Evolutionary conservation across 306 rosid species (phyloP).

Genomic region (Begonia peltatifolia): DNA sequence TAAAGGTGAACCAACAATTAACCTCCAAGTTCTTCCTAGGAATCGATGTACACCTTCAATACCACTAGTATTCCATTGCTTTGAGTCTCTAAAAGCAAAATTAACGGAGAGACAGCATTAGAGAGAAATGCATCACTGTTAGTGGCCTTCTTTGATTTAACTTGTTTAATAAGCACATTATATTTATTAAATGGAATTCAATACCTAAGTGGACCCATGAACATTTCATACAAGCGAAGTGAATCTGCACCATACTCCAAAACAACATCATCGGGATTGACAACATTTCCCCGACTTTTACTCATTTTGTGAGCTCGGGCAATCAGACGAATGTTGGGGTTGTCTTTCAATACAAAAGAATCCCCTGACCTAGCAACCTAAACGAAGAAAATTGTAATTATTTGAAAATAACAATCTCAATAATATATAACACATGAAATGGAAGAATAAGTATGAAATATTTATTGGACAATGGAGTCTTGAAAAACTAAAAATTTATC

Average conservation of each 20-base stretch:
- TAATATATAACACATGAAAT: no score
- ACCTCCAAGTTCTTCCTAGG: constrained; percentile 90
- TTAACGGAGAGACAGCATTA: constrained; percentile 4
- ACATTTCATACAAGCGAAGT: constrained; percentile 96
- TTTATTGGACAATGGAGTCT: no score
- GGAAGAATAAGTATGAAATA: no score
- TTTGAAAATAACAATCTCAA: constrained; percentile 4
- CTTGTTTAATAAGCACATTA: neutral
- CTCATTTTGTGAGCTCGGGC: constrained; percentile 94
- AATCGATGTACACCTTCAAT: constrained; percentile 93
- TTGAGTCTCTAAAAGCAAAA: constrained; percentile 52
- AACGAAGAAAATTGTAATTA: constrained; percentile 8
- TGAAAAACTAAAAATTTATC: no score
- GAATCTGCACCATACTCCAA: constrained; percentile 96
- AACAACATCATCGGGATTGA: constrained; percentile 86
- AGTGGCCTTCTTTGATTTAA: neutral
- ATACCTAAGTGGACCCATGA: constrained; percentile 95
- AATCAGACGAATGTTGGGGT: constrained; percentile 52
- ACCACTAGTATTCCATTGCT: constrained; percentile 87
- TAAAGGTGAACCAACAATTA: constrained; percentile 69
- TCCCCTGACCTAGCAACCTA: constrained; percentile 78
- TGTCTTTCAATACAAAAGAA: constrained; percentile 75
- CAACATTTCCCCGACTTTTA: constrained; percentile 95
- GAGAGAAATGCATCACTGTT: constrained; percentile 1
- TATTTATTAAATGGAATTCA: neutral